Base-by-base conservation (phyloP, 2,329 filamentous ascomycete species). In the Fusarium phyllophilum region DNA sequence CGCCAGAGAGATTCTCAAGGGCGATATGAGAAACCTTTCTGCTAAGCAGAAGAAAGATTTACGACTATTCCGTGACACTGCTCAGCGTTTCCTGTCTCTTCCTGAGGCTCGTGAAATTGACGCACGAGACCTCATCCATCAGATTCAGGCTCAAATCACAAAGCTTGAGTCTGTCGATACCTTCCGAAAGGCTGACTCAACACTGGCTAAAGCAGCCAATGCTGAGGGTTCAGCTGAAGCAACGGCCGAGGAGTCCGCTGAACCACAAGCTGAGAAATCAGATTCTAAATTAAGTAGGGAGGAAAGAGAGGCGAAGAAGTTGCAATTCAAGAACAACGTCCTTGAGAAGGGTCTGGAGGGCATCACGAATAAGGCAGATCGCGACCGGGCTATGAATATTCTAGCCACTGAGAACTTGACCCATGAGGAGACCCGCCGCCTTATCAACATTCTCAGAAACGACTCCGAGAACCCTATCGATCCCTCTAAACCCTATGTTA, bases 391-490 rank as follows among this genome's bases (percentile, higher is more conserved):
- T 26, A 72, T 78, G 54, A 74, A 75, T 34, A 81, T 84, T 62
- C 78, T 84, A 60, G 78, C 78, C 33, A 76, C 78, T 33, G 77
- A 80, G 44, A 74, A 81, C 42, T 76, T 86, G 44, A 79, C 86
- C 8, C 82, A 85, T 24, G 81, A 85, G 4, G 92, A 91, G 79
- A 85, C 89, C 71, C 79, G 83, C 62, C 83, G 86, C 60, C 86
- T 93, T 29, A 84, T 85, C 61, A 70, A 81, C 48, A 85, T 94
- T 29, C 87, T 96, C 52, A 84, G 86, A 61, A 85, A 89, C 76
- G 89, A 93, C 79, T 85, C 87, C 64, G 90, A 94, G 80, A 97
- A 98, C 84, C 92, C 94, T 1, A 84, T 92, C 68, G 94, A 98
- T 82, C 83, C 83, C 52, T 84, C 82, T 65, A 97, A 97, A 84